Conservation (phyloP, 192 early-diverging fungal species). For the Backusella mclennaniae region DNA sequence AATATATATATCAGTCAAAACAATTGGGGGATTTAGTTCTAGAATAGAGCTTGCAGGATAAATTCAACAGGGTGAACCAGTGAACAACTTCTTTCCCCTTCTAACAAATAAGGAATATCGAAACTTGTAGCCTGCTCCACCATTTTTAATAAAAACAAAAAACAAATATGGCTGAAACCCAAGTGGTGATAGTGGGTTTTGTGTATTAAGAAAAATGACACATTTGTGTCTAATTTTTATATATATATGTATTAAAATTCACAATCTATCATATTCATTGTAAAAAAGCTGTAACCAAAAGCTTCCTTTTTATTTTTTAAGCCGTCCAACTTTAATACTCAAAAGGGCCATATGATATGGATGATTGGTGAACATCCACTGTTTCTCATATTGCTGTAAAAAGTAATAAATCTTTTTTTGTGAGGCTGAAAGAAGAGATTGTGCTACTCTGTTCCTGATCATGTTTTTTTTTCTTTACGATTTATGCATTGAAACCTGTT, state of each 20-base stretch:
- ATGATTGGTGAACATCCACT: background rate
- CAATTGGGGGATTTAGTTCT: background rate
- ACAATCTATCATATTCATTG: too few relatives aligned
- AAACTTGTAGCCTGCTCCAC: background rate
- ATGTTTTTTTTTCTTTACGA: background rate
- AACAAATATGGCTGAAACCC: too few relatives aligned
- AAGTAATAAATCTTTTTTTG: background rate
- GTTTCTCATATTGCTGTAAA: background rate
- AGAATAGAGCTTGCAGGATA: background rate
- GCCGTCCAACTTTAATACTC: background rate
- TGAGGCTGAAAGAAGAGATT: background rate
- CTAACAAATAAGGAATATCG: background rate
- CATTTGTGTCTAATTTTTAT: too few relatives aligned
- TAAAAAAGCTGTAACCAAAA: background rate
- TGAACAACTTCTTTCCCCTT: background rate
- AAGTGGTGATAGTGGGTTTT: background rate
- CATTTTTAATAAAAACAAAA: too few relatives aligned
- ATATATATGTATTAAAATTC: too few relatives aligned
- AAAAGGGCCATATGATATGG: background rate
- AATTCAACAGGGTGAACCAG: background rate
- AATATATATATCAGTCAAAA: background rate
- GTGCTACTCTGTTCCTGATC: background rate
- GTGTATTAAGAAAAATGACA: too few relatives aligned
- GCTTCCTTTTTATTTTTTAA: background rate
- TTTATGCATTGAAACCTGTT: background rate